Evolutionary conservation across 352 stramenopile genomes (phyloP).

Genomic region (Lagenidium sp.): DNA sequence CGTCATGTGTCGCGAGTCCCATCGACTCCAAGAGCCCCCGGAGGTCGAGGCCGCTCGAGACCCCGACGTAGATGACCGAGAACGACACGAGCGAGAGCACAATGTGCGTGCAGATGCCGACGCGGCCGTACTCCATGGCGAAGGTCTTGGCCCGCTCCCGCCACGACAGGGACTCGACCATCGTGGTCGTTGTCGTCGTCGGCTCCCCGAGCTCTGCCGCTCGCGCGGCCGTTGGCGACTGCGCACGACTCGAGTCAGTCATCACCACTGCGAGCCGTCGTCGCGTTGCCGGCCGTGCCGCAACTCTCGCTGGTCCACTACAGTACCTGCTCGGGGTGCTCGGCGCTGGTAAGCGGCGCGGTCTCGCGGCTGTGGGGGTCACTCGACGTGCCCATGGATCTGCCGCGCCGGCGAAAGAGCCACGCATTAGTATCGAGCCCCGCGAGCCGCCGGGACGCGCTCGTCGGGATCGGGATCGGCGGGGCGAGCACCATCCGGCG

Average conservation of each 20-base stretch:
- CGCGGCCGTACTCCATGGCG: conserved; percentile 69
- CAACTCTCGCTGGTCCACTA: no score
- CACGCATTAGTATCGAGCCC: not conserved
- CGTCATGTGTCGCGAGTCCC: conserved; percentile 25
- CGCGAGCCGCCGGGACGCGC: not conserved
- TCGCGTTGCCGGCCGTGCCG: no score
- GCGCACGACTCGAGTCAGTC: no score
- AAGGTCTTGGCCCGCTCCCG: conserved; percentile 71
- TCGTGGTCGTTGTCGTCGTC: conserved; percentile 10
- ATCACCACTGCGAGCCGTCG: no score
- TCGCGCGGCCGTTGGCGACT: no score
- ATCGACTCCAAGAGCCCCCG: conserved; percentile 32
- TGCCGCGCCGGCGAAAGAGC: not conserved
- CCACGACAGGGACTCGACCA: conserved; percentile 28
- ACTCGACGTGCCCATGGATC: not conserved
- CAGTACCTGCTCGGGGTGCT: no score
- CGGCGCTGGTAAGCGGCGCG: conserved; percentile 19
- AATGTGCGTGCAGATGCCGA: conserved; percentile 69
- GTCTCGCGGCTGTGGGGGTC: conserved; percentile 14
- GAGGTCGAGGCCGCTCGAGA: conserved; percentile 68
- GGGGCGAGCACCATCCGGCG: not conserved
- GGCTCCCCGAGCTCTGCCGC: no score
- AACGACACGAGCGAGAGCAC: conserved; percentile 69
- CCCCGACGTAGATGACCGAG: conserved; percentile 60
- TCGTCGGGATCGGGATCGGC: not conserved